phyloP scores from a whole-genome alignment of 2,329 filamentous ascomycete species.

The Neofusicoccum sp. region DNA sequence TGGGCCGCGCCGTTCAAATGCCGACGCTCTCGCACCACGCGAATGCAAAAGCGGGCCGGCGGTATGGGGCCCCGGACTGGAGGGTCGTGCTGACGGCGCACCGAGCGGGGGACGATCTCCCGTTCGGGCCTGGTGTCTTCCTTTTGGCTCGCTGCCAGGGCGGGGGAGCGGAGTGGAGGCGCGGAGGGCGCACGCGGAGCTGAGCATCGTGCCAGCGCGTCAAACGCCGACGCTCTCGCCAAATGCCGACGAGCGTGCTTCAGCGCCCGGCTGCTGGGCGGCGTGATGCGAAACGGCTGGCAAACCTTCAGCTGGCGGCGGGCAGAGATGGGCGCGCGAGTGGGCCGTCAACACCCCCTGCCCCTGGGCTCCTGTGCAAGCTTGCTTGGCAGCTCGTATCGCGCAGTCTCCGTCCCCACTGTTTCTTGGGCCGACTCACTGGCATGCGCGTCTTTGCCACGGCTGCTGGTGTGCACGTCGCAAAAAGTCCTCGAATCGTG shows the following conservation, averaged over 20 bases:
- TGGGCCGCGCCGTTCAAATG: constrained; percentile 8
- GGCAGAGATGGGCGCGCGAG: not conserved
- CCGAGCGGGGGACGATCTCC: constrained; percentile 6
- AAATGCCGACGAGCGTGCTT: not conserved
- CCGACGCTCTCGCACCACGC: constrained; percentile 6
- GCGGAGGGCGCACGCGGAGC: not conserved
- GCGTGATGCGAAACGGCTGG: not conserved
- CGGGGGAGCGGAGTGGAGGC: not conserved
- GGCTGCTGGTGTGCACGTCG: not conserved
- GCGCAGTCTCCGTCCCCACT: not conserved
- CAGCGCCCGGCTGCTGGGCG: not conserved
- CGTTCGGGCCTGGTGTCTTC: not conserved
- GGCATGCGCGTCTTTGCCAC: not conserved
- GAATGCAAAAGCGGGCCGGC: not conserved
- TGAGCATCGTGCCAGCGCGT: not conserved
- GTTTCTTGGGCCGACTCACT: not conserved
- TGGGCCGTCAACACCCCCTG: not conserved
- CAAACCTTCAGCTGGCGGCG: not conserved
- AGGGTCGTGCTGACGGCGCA: not conserved
- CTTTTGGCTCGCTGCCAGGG: not conserved
- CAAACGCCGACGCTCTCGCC: constrained; percentile 3
- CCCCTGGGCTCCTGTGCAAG: not conserved
- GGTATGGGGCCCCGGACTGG: constrained; percentile 11
- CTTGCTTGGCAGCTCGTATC: constrained; percentile 8
- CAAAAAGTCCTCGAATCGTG: constrained; percentile 10